Conservation (phyloP, 179 eudicot genomes). For the Vitellaria paradoxa region DNA sequence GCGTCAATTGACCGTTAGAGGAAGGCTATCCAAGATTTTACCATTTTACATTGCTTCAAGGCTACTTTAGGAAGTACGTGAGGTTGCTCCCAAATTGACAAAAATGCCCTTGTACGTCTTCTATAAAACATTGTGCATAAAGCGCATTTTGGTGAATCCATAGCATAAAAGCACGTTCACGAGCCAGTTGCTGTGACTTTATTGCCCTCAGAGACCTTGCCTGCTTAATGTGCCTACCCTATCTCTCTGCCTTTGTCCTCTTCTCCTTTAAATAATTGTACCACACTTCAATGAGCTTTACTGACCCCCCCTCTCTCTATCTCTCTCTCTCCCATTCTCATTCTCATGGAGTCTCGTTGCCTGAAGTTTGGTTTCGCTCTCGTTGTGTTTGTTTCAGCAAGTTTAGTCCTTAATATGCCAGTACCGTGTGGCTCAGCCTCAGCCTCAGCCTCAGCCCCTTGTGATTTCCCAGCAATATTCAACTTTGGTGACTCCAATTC, state of each 20-base stretch:
- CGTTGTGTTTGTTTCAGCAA: background rate
- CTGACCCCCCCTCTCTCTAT: too few relatives aligned
- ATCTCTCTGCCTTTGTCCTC: background rate
- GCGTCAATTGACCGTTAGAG: too few relatives aligned
- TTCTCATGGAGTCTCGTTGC: slow-evolving; percentile 9
- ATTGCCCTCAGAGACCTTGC: background rate
- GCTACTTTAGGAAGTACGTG: too few relatives aligned
- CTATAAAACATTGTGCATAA: background rate
- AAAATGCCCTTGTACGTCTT: background rate
- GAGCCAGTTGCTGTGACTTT: background rate
- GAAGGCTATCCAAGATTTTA: too few relatives aligned
- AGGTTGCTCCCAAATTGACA: background rate
- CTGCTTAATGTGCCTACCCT: background rate
- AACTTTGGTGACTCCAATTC: slow-evolving; percentile 19
- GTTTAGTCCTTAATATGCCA: slow-evolving; percentile 1
- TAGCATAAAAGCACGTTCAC: too few relatives aligned
- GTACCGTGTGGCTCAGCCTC: background rate
- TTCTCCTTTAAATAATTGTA: background rate
- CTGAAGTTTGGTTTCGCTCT: background rate
- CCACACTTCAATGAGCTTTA: too few relatives aligned
- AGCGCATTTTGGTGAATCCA: too few relatives aligned
- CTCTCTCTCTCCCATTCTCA: background rate
- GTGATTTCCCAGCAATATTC: too few relatives aligned
- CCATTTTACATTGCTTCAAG: too few relatives aligned
- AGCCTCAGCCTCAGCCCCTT: background rate